Evolutionary conservation across 2,329 filamentous ascomycete species (phyloP), one percentile per base, ranked within the genome.

Genomic region (Aureobasidium leucospermi): DNA sequence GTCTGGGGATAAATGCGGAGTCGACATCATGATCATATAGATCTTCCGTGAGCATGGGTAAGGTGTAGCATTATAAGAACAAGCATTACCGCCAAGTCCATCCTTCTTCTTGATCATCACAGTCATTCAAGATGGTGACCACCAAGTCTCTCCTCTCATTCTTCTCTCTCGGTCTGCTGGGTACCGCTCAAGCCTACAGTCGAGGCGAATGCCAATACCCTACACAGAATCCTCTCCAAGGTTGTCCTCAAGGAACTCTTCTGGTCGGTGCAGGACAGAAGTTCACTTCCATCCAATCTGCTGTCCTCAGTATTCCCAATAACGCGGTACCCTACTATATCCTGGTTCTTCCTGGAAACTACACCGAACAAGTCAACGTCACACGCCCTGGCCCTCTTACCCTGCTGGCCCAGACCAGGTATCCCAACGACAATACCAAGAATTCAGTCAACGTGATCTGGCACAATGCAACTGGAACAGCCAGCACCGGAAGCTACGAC

Each of bases 281-380:
- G 6, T 69, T 65, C 65, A 68, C 66, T 3, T 77, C 71, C 11
- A 71, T 81, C 36, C 79, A 81, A 67, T 74, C 73, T 2, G 79
- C 79, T 19, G 73, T 81, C 36, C 66, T 74, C 10, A 76, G 76
- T 45, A 67, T 81, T 4, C 76, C 76, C 0, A 69, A 76, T 51
- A 71, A 80, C 65, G 75, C 73, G 15, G 71, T 71, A 6, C 67
- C 78, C 0, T 74, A 80, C 60, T 77, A 78, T 16, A 86, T 88
- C 64, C 76, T 87, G 11, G 79, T 87, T 47, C 78, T 80, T 0
- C 76, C 83, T 0, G 85, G 85, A 0, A 78, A 76, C 61, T 87
- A 87, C 65, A 80, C 74, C 1, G 85, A 87, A 66, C 83, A 86
- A 70, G 71, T 88, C 62, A 88, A 88, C 63, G 76, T 87, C 61